Evolutionary conservation across 2,329 filamentous ascomycete species (phyloP), one percentile per base, ranked within the genome.

Genomic region (Neopestalotiopsis sp.): DNA sequence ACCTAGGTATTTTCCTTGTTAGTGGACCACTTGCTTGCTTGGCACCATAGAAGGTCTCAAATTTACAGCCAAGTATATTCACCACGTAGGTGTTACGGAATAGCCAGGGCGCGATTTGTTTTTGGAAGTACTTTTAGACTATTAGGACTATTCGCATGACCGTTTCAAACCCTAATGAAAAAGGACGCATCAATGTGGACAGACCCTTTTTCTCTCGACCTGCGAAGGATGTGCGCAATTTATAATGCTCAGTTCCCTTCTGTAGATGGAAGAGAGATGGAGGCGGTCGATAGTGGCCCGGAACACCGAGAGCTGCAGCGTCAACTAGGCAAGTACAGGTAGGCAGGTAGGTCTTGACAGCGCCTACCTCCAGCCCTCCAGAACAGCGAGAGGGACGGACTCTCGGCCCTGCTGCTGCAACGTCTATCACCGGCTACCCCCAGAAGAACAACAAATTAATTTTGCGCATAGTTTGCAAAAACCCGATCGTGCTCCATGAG

Each of bases 401-500:
- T 38, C 34, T 38, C 34, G 34, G 34, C 34, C 34, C 34, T 7
- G 34, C 45, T 52, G 17, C 20, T 52, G 45, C 45, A 10, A 20
- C 45, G 5, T 52, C 45, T n/a, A 52, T 52, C 45, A 52, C 10
- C 34, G 34, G 34, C 34, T 38, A 10, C 34, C 34, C 6, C 34
- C 34, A 28, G 24, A 28, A 49, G 42, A 13, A 49, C 14, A 49
- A 49, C 45, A 52, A 24, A 20, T 52, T 14, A 9, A 62, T 62
- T 12, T 34, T 34, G 30, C 30, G 64, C 64, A 66, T 28, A 66
- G 17, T 57, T 28, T 57, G 64, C 64, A 38, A 4, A 28, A 28
- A 28, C 24, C 30, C 10, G 34, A 57, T 59, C 58, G 56, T 67
- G 65, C 65, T 67, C 65, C 65, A 59, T 56, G 56, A 60, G 65